Evolutionary conservation across 768 basidiomycete genomes (phyloP), one percentile per base, ranked within the genome.

Genomic region (Boletus eberwhitei): DNA sequence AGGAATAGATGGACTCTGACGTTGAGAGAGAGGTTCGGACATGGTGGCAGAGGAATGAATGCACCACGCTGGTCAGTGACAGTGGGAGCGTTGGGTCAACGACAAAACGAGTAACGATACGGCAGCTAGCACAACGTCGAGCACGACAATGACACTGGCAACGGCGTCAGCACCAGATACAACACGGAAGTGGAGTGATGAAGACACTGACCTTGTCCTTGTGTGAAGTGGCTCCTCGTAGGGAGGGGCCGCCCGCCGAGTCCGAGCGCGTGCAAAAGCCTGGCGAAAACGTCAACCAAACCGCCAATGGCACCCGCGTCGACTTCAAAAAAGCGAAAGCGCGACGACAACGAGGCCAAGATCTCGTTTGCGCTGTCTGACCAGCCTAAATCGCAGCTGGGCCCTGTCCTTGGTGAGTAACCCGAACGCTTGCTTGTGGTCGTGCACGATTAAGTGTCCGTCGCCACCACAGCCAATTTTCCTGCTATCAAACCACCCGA

Each of bases 401-500:
- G 81, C 19, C 82, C 82, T 49, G 74, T 81, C 34, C 73, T 84
- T 48, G 82, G 82, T 82, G 62, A 65, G 76, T 69, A 53, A 34
- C 47, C 21, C 38, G 17, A 44, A 38, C 52, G 31, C 52, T 58
- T 22, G 51, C 53, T 59, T 61, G 63, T 71, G 65, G 67, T 60
- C 56, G 68, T 71, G n/a, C 54, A 57, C 52, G 45, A 35, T 42
- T 50, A 54, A 35, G 32, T 35, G 45, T 59, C 9, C 24, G 40
- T 59, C 54, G 52, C 61, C 48, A 59, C 56, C 57, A 52, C 63
- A 87, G 85, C 75, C 29, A 79, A 76, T 59, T 91, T 88, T 69
- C 90, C 90, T 39, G 81, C 82, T 6, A 63, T 89, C 26, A 72
- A 80, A 43, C 78, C 87, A 16, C 79, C 86, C 3, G 60, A 74